A percentile compares a stretch with the other conserved stretches of the same genome.
Evolutionary conservation across 148 eudicot species (phyloP).

Genomic region (Camellia lanceoleosa): DNA sequence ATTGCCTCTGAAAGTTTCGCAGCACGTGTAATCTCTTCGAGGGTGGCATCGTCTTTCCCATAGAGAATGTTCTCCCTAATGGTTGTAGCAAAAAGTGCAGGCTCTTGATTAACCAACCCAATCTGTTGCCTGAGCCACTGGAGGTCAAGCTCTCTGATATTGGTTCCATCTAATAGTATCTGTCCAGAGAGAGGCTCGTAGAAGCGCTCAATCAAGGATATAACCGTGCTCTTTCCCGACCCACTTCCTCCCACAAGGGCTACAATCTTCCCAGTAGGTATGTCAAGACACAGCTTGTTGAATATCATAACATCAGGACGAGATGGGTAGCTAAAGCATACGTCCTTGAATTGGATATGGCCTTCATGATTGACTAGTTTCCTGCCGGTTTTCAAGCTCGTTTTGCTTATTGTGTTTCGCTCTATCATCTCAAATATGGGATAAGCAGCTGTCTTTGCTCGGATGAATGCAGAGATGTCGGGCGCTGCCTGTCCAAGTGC

Average conservation of each 20-base stretch:
- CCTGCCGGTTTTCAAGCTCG: conserved; percentile 40
- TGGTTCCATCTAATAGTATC: conserved; percentile 66
- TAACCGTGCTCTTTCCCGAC: conserved; percentile 93
- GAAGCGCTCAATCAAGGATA: conserved; percentile 94
- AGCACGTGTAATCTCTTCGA: conserved; percentile 82
- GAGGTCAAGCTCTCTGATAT: conserved; percentile 68
- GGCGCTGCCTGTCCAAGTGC: conserved; percentile 98
- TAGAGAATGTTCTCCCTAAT: conserved; percentile 89
- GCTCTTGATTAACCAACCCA: conserved; percentile 95
- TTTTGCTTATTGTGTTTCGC: conserved; percentile 49
- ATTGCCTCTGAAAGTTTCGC: conserved; percentile 95
- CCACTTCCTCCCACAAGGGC: conserved; percentile 99
- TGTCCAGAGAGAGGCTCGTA: conserved; percentile 83
- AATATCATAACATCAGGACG: conserved; percentile 86
- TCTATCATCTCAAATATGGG: conserved; percentile 95
- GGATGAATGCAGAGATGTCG: conserved; percentile 82
- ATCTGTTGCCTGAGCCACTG: conserved; percentile 87
- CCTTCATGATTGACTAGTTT: conserved; percentile 73
- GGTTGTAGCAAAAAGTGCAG: conserved; percentile 94
- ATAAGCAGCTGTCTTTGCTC: conserved; percentile 81
- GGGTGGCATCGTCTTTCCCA: conserved; percentile 85
- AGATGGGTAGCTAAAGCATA: conserved; percentile 85
- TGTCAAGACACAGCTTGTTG: conserved; percentile 60
- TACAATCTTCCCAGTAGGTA: conserved; percentile 86
- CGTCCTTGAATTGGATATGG: conserved; percentile 74